These are phyloP conservation scores for Whalleya microplaca DNA, from an alignment of 2,329 filamentous ascomycete species.

Conservation along the genomic window DNA sequence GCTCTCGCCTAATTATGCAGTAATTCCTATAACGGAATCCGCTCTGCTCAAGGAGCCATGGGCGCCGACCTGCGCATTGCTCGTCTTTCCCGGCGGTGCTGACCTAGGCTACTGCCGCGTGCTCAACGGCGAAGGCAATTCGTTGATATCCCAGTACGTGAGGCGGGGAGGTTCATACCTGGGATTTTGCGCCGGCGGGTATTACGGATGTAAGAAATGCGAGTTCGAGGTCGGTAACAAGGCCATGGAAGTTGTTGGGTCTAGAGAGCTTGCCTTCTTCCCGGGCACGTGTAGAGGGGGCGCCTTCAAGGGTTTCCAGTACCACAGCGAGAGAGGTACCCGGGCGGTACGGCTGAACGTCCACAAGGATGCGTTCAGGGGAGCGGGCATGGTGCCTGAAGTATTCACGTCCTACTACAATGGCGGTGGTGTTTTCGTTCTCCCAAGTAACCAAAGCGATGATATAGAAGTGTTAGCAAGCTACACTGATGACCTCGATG, in stretches of 20 bases:
- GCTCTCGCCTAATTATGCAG: conserved; percentile 88
- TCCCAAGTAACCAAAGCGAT: conserved; percentile 61
- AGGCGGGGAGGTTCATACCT: conserved; percentile 84
- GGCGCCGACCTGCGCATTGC: conserved; percentile 80
- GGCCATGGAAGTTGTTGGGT: conserved; percentile 81
- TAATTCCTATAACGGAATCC: conserved; percentile 79
- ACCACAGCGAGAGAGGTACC: conserved; percentile 84
- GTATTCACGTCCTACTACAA: conserved; percentile 85
- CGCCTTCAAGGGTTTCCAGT: conserved; percentile 88
- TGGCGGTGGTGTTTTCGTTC: conserved; percentile 90
- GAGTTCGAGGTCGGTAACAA: conserved; percentile 91
- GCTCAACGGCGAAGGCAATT: conserved; percentile 87
- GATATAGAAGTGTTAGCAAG: conserved; percentile 82
- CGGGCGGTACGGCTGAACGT: conserved; percentile 71
- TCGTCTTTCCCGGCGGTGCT: conserved; percentile 93
- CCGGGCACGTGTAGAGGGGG: conserved; percentile 84
- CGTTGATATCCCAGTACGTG: conserved; percentile 82
- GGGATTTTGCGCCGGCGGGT: conserved; percentile 92
- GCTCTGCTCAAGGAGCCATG: conserved; percentile 90
- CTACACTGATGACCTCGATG: conserved; percentile 74
- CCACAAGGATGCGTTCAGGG: conserved; percentile 59
- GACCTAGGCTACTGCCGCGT: conserved; percentile 88
- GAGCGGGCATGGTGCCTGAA: conserved; percentile 55
- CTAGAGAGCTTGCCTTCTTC: conserved; percentile 85
- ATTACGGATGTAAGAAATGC: conserved; percentile 80